Conservation (phyloP, 768 basidiomycete genomes). For the Amanita rimosa region DNA sequence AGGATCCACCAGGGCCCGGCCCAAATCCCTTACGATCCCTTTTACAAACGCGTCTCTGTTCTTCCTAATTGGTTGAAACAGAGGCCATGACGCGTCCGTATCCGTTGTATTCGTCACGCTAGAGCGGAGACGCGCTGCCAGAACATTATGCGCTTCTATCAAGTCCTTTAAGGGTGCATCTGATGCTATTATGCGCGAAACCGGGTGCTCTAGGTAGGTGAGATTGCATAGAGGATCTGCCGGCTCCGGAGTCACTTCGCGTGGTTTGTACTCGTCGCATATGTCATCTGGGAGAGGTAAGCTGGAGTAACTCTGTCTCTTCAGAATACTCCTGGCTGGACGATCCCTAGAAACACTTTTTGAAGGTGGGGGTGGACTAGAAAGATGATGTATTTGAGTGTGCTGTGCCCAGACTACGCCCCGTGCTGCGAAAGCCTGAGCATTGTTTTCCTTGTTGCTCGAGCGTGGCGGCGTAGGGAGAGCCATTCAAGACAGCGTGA, state of each 20-base stretch:
- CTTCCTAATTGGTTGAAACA: slow-evolving; percentile 61
- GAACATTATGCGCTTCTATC: slow-evolving; percentile 64
- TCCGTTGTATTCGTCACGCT: slow-evolving; percentile 33
- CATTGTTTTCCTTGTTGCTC: slow-evolving; percentile 31
- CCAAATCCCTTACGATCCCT: slow-evolving; percentile 59
- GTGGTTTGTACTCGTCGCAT: slow-evolving; percentile 22
- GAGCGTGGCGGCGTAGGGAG: slow-evolving; percentile 53
- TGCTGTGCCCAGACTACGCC: slow-evolving; percentile 40
- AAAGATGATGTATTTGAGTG: slow-evolving; percentile 34
- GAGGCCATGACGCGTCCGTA: slow-evolving; percentile 52
- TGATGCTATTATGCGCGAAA: slow-evolving; percentile 43
- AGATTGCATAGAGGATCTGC: slow-evolving; percentile 51
- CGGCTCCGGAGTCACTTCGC: slow-evolving; percentile 74
- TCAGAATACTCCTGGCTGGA: slow-evolving; percentile 29
- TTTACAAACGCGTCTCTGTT: slow-evolving; percentile 38
- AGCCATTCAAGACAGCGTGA: slow-evolving; percentile 21
- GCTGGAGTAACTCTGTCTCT: slow-evolving; percentile 29
- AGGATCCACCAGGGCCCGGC: slow-evolving; percentile 54
- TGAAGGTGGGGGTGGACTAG: slow-evolving; percentile 19
- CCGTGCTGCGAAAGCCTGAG: slow-evolving; percentile 15
- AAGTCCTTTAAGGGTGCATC: slow-evolving; percentile 42
- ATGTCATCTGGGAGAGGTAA: slow-evolving; percentile 23
- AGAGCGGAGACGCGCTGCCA: slow-evolving; percentile 52
- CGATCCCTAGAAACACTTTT: slow-evolving; percentile 17
- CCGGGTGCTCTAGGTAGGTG: slow-evolving; percentile 53